phyloP scores from a whole-genome alignment of 805 yeast genomes.

The Kodamaea restingae region DNA sequence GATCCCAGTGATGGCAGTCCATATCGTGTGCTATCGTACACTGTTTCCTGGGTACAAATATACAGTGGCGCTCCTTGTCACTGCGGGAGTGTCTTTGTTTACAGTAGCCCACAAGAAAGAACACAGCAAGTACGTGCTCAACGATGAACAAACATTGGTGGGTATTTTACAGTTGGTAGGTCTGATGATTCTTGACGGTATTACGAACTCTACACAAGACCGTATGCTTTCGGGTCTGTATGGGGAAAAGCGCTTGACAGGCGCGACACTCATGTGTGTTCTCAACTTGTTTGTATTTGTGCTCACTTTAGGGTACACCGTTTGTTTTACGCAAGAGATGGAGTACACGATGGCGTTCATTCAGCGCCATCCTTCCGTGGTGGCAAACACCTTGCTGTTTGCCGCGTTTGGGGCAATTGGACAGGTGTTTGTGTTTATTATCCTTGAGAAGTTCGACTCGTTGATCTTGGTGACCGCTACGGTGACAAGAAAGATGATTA shows the following conservation, averaged over 20 bases:
- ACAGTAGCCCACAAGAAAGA: conserved; percentile 43
- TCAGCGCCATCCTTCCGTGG: conserved; percentile 46
- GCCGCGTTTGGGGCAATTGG: conserved; percentile 85
- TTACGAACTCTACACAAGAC: conserved; percentile 93
- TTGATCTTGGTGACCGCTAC: conserved; percentile 86
- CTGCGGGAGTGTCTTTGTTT: conserved; percentile 78
- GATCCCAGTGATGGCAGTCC: conserved; percentile 91
- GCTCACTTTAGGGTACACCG: conserved; percentile 48
- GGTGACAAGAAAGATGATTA: conserved; percentile 92
- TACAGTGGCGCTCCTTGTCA: conserved; percentile 71
- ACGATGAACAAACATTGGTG: conserved; percentile 40
- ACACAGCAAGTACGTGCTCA: conserved; percentile 18
- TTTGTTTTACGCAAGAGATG: conserved; percentile 46
- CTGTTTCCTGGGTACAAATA: conserved; percentile 74
- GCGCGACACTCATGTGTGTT: conserved; percentile 84
- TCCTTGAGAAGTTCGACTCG: conserved; percentile 82
- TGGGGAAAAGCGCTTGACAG: conserved; percentile 47
- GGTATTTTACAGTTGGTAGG: conserved; percentile 59
- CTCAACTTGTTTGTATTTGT: conserved; percentile 43
- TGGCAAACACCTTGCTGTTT: conserved; percentile 59
- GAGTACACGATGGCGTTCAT: conserved; percentile 48
- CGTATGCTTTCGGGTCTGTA: conserved; percentile 54
- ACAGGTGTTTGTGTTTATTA: conserved; percentile 86
- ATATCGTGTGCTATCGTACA: conserved; percentile 63
- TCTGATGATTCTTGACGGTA: conserved; percentile 81